Conservation (phyloP, 495 filamentous ascomycete species). For the Ramalina peruviana region DNA sequence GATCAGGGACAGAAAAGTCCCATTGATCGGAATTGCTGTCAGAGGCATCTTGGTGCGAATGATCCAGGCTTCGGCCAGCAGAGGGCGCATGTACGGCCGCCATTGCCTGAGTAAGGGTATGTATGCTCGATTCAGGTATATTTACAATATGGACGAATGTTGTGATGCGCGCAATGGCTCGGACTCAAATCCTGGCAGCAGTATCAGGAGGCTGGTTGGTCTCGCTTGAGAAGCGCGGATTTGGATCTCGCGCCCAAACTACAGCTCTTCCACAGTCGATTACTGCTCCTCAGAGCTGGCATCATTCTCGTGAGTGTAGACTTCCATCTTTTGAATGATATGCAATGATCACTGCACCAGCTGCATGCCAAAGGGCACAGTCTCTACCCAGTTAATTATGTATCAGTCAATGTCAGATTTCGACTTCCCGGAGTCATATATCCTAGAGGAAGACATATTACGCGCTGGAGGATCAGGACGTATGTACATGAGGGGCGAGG, state of each 20-base stretch:
- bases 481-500: no score
- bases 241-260: background rate
- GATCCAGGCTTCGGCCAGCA: background rate
- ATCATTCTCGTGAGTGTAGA: background rate
- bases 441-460: no score
- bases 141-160: no score
- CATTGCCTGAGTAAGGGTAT: background rate
- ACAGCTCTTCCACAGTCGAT: background rate
- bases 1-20: constrained; percentile 34
- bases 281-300: background rate
- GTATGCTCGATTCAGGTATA: no score
- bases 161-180: no score
- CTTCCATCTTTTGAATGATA: background rate
- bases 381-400: no score
- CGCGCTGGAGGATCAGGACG: no score
- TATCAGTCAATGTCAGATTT: background rate
- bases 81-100: background rate
- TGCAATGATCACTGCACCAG: background rate
- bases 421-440: background rate
- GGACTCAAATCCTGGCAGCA: background rate
- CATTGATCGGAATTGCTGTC: constrained; percentile 19
- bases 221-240: background rate
- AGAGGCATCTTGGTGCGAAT: background rate
- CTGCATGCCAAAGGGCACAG: no score
- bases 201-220: background rate